Percentiles rank a stretch among this genome's conserved stretches.
These are phyloP conservation scores for Pseudophaeomoniella oleicola DNA, from an alignment of 2,329 filamentous ascomycete species.

Conservation along the genomic window DNA sequence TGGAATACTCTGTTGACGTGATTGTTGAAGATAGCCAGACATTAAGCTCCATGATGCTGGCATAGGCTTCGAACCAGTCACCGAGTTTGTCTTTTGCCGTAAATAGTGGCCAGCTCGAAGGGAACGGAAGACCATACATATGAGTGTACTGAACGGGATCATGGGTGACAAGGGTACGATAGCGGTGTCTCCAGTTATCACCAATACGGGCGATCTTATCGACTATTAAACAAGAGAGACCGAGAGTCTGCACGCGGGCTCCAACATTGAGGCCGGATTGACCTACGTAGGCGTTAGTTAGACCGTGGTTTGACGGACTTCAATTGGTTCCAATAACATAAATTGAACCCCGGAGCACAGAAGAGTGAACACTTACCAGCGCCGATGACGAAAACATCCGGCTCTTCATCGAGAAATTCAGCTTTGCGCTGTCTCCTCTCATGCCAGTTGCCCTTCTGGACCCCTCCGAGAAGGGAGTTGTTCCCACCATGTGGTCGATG, in stretches of 20 bases:
- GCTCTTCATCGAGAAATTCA: slow-evolving; percentile 21
- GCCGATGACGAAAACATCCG: slow-evolving; percentile 26
- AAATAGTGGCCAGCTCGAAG: slow-evolving; percentile 26
- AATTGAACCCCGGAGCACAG: neutral
- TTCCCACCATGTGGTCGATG: slow-evolving; percentile 20
- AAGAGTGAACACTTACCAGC: slow-evolving; percentile 18
- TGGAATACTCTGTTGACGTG: slow-evolving; percentile 24
- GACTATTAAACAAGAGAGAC: slow-evolving; percentile 26
- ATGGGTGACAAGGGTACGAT: slow-evolving; percentile 26
- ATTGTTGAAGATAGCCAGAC: slow-evolving; percentile 27
- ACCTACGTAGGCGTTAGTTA: slow-evolving; percentile 41
- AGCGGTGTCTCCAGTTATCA: slow-evolving; percentile 37
- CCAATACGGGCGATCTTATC: slow-evolving; percentile 31
- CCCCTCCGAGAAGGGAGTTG: slow-evolving; percentile 14
- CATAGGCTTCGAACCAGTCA: slow-evolving; percentile 35
- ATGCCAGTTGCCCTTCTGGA: slow-evolving; percentile 20
- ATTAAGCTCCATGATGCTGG: slow-evolving; percentile 34
- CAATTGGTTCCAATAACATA: neutral
- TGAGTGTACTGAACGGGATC: slow-evolving; percentile 25
- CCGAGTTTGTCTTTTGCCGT: slow-evolving; percentile 32
- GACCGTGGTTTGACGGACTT: slow-evolving; percentile 21
- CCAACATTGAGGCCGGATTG: slow-evolving; percentile 44
- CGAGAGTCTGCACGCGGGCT: slow-evolving; percentile 35
- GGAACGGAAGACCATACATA: slow-evolving; percentile 24
- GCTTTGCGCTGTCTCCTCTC: slow-evolving; percentile 18